Evolutionary conservation across 73 alveolate species (phyloP), one percentile per base, ranked within the genome.

Genomic region (Paramecium sexaurelia): DNA sequence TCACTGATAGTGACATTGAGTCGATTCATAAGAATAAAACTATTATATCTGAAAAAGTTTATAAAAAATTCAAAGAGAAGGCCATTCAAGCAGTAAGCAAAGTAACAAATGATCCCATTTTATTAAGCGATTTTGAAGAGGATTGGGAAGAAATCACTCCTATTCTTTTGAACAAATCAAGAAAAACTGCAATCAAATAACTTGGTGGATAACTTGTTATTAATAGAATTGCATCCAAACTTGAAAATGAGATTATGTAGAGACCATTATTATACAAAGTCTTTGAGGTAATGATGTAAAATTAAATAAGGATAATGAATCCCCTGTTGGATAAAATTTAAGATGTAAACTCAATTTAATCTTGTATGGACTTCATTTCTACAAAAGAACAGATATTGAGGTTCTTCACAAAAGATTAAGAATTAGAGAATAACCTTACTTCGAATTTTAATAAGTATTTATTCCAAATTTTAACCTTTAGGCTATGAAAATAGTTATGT

Each of bases 111-210:
- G 90, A 78, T 78, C 40, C 75, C 15, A 40, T 78, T 22, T 26
- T 78, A 29, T 39, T 78, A 22, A 45, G 73, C n/a, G 90, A 78
- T 45, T 78, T 41, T 24, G 73, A 37, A 20, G 90, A 78, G 55
- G 73, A 78, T 78, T 78, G 90, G 90, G 90, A 78, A 41, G 68
- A 78, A 33, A 45, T 45, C 22, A 40, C 43, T 0, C 90, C 90
- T 2, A 29, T 78, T 26, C 43, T 78, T 11, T 9, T 78, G 26
- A 40, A 40, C 13, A 78, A 37, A 24, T 15, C 43, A 9, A 41
- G 55, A 39, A 22, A 39, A 11, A 26, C 43, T 78, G 26, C 39
- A 4, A 78, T 78, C 8, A 39, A 78, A 22, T 24, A 40, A 24
- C 32, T 78, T 11, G 90, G 90, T 20, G 90, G 90, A 24, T 78